Evolutionary conservation across 2,329 filamentous ascomycete species (phyloP).

Genomic region (Celoporthe dispersa): DNA sequence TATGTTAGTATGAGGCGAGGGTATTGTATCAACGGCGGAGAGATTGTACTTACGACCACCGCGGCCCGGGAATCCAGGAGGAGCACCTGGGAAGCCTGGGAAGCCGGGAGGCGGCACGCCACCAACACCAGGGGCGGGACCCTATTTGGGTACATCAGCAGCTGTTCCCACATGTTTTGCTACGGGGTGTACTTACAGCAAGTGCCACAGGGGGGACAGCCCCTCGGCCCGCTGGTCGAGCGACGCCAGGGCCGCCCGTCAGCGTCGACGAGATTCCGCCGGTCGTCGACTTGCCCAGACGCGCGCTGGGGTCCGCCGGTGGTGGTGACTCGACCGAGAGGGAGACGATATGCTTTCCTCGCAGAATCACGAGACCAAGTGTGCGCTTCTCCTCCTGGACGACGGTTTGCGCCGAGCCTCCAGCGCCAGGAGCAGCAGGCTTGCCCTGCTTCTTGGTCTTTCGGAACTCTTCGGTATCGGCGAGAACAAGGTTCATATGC

Average conservation of each 20-base stretch:
- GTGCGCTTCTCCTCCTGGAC: constrained; percentile 97
- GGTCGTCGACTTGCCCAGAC: constrained; percentile 78
- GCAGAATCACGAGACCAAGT: constrained; percentile 92
- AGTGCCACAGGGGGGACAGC: constrained; percentile 72
- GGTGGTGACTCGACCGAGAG: constrained; percentile 95
- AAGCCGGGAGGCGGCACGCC: constrained; percentile 63
- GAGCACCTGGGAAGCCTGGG: constrained; percentile 60
- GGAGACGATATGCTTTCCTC: constrained; percentile 92
- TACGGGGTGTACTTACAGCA: constrained; percentile 59
- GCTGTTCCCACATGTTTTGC: neutral
- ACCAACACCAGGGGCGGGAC: constrained; percentile 87
- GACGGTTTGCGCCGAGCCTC: constrained; percentile 68
- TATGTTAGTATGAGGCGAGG: constrained; percentile 35
- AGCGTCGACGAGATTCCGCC: constrained; percentile 73
- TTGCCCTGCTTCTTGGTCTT: constrained; percentile 86
- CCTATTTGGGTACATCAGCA: constrained; percentile 45
- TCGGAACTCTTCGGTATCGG: constrained; percentile 97
- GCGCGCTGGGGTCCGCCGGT: constrained; percentile 87
- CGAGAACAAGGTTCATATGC: constrained; percentile 99
- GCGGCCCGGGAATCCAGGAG: constrained; percentile 55
- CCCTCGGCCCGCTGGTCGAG: constrained; percentile 88
- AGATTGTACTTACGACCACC: constrained; percentile 56
- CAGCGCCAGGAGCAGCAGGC: constrained; percentile 65
- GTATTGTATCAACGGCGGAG: constrained; percentile 39
- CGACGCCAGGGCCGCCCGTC: constrained; percentile 84